phyloP scores from a whole-genome alignment of 208 protist genomes.

The Balamuthia mandrillaris region DNA sequence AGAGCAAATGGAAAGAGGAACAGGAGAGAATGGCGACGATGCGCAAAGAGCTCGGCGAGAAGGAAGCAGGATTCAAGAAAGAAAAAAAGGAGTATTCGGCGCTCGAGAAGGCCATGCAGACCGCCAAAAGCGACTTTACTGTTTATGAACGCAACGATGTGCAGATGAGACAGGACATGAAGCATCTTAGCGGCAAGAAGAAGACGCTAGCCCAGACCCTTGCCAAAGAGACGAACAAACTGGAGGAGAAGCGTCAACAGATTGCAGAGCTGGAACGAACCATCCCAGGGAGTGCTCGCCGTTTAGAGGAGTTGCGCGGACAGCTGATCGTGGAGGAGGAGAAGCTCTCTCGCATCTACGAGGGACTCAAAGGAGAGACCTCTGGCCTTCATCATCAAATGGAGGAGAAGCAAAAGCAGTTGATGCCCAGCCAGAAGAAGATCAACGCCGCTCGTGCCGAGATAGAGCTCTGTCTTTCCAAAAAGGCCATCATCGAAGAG shows the following conservation, averaged over 20 bases:
- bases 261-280: constrained; percentile 57
- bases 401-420: constrained; percentile 82
- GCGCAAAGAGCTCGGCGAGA: constrained; percentile 72
- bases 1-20: constrained; percentile 63
- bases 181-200: constrained; percentile 55
- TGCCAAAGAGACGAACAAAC: constrained; percentile 75
- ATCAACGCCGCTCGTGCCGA: constrained; percentile 49
- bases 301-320: constrained; percentile 68
- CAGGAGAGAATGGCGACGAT: constrained; percentile 68
- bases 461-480: constrained; percentile 58
- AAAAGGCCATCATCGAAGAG: constrained; percentile 55
- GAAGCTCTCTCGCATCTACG: constrained; percentile 63
- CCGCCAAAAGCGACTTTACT: constrained; percentile 60
- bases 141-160: constrained; percentile 72
- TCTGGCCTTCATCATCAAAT: constrained; percentile 82
- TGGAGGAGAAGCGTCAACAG: constrained; percentile 73
- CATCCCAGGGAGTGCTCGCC: constrained; percentile 67
- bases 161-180: constrained; percentile 68
- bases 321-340: constrained; percentile 70
- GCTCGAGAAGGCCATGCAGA: constrained; percentile 34
- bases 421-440: constrained; percentile 81
- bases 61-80: constrained; percentile 65
- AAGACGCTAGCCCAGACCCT: constrained; percentile 78
- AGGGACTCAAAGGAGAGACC: constrained; percentile 73
- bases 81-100: constrained; percentile 39